Conservation (phyloP, 2,329 filamentous ascomycete genomes). For the Botrytis byssoidea region DNA sequence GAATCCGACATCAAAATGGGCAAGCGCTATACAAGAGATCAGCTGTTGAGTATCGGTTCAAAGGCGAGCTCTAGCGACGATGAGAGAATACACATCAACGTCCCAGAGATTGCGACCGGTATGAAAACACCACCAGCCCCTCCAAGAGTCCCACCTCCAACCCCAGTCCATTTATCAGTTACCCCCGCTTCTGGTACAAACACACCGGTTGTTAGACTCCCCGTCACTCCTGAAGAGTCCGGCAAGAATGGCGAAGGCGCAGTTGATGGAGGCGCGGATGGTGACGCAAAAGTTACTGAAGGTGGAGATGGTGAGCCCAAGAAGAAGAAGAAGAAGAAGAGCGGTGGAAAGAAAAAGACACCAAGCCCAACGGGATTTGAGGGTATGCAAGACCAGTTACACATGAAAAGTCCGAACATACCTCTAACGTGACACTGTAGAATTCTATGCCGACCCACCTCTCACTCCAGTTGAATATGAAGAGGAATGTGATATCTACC, state of each 20-base stretch:
- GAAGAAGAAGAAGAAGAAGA: slow-evolving; percentile 48
- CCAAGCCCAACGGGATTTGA: slow-evolving; percentile 65
- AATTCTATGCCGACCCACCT: slow-evolving; percentile 77
- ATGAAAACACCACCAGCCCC: slow-evolving; percentile 20
- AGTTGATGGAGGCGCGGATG: slow-evolving; percentile 1
- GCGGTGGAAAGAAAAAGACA: slow-evolving; percentile 38
- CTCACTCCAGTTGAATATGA: slow-evolving; percentile 66
- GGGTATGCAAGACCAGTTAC: slow-evolving; percentile 42
- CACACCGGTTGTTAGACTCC: slow-evolving; percentile 13
- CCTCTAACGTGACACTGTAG: slow-evolving; percentile 40
- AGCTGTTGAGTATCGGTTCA: slow-evolving; percentile 26
- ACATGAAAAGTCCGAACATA: background rate
- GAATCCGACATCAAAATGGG: background rate
- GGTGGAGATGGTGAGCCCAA: slow-evolving; percentile 7
- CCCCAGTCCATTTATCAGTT: slow-evolving; percentile 15
- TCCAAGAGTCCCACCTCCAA: slow-evolving; percentile 21
- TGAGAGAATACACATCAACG: background rate
- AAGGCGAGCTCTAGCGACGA: slow-evolving; percentile 4
- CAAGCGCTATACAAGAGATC: slow-evolving; percentile 27
- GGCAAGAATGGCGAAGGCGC: slow-evolving; percentile 1
- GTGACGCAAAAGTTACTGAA: slow-evolving; percentile 25
- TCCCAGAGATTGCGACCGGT: slow-evolving; percentile 9
- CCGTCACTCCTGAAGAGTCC: slow-evolving; percentile 4
- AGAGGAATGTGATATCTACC: slow-evolving; percentile 68
- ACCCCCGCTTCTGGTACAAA: slow-evolving; percentile 15